Base-by-base conservation (phyloP, 2,329 filamentous ascomycete species). In the Arachnopeziza araneosa region DNA sequence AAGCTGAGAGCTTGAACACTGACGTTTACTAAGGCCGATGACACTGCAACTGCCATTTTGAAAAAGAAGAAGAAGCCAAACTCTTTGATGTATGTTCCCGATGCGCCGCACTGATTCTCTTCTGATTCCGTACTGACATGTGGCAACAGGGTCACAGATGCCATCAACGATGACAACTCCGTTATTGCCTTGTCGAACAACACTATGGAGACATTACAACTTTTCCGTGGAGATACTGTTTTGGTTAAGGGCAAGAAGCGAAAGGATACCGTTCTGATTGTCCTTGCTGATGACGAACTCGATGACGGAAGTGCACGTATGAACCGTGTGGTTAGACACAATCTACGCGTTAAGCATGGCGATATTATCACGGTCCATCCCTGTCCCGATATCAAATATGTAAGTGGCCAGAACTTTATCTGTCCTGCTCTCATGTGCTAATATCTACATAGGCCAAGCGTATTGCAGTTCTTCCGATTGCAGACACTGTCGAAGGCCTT, bases 1-100 rank as follows among this genome's bases (percentile, higher is more conserved):
- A 68, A 67, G 60, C 66, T 64, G 62, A 56, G 59, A 62, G 61
- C 55, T 60, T 50, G 12, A 50, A 69, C 67, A 70, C 73, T 76
- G 69, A 80, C 73, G 61, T 62, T 50, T 30, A 52, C 65, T 61
- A 72, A 96, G 87, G 87, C 91, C 71, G 90, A 97, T 76, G 95
- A 96, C 74, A 91, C 88, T 64, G 86, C 95, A 57, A 99, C 95
- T 52, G 95, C 95, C 69, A 99, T 99, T 71, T 85, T 99, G 73
- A 98, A 97, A 83, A 98, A 98, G 85, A 99, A 99, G 89, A 99
- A 99, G 93, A 99, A 99, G 91, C 93, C 93, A 71, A 99, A 99
- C 80, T 96, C 93, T 74, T 80, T 99, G 76, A 96, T 99, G 92
- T 96, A 83, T 76, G 88, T 77, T 69, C 66, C 52, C 62, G 17